phyloP scores from a whole-genome alignment of 2,329 filamentous ascomycete genomes.

The Epichloe baconii region DNA sequence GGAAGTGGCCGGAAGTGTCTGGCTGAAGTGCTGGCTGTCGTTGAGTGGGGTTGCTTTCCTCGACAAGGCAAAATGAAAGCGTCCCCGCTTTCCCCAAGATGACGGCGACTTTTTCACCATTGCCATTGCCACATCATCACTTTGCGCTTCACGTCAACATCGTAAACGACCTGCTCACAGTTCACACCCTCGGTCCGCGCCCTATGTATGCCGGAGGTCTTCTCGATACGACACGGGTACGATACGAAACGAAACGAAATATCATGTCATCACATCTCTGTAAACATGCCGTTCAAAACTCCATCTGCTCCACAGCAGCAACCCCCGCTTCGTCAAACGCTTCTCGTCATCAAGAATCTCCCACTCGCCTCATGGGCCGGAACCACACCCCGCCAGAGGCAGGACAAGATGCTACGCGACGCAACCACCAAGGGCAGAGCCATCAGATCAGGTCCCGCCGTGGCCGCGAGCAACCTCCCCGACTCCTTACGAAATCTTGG shows the following conservation, averaged over 20 bases:
- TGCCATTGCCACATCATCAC: neutral
- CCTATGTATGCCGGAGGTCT: no score
- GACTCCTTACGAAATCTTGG: conserved; percentile 86
- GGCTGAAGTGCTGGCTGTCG: no score
- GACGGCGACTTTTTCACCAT: no score
- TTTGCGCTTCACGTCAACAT: neutral
- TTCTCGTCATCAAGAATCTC: neutral
- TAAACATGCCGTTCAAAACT: neutral
- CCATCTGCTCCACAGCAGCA: neutral
- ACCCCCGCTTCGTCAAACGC: neutral
- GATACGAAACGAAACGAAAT: no score
- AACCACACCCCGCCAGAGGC: neutral
- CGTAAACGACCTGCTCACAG: neutral
- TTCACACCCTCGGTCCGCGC: conserved; percentile 7
- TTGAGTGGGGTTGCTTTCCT: neutral
- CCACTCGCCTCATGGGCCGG: neutral
- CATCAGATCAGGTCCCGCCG: conserved; percentile 7
- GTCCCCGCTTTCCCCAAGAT: no score
- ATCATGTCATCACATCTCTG: neutral
- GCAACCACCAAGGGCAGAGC: neutral
- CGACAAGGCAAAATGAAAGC: no score
- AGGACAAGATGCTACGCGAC: conserved; percentile 2
- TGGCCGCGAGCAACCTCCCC: conserved; percentile 42
- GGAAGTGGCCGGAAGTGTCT: neutral
- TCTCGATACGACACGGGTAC: no score